phyloP scores from a whole-genome alignment of 2,329 filamentous ascomycete species.

The Fusarium caatingaense region DNA sequence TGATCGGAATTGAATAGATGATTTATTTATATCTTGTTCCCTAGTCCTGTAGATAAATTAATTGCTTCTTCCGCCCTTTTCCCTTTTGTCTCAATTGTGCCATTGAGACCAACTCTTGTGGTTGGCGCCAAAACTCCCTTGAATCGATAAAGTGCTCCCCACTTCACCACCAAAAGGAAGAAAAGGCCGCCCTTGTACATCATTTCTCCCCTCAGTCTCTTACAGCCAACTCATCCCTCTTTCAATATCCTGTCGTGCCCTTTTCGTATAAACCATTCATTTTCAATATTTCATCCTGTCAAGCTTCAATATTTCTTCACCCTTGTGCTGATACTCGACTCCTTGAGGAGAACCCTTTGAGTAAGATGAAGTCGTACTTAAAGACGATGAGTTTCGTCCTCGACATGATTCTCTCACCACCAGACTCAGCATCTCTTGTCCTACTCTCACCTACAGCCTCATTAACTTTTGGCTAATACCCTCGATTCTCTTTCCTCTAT shows the following conservation, averaged over 20 bases:
- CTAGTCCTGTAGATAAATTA: conserved; percentile 7
- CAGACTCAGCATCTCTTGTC: conserved; percentile 35
- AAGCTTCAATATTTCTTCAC: conserved; percentile 34
- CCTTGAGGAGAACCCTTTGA: conserved; percentile 30
- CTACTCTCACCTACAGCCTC: conserved; percentile 21
- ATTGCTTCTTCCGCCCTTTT: conserved; percentile 36
- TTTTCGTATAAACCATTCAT: conserved; percentile 1
- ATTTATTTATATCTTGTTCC: conserved; percentile 19
- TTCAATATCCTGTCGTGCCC: conserved; percentile 25
- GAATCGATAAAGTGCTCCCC: conserved; percentile 19
- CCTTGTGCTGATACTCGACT: conserved; percentile 23
- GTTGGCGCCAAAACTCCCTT: conserved; percentile 33
- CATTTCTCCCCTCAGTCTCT: not conserved
- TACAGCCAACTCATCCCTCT: conserved; percentile 13
- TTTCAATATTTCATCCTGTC: conserved; percentile 22
- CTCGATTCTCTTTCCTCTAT: not conserved
- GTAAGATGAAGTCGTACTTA: conserved; percentile 41
- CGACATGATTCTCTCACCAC: conserved; percentile 27
- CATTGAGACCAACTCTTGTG: conserved; percentile 1
- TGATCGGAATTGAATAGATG: conserved; percentile 11
- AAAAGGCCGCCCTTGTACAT: conserved; percentile 18
- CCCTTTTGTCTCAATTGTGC: conserved; percentile 12
- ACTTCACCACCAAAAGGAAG: conserved; percentile 13
- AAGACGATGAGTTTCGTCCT: conserved; percentile 24
- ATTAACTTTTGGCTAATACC: conserved; percentile 21